phyloP scores from a whole-genome alignment of 768 basidiomycete species.

The Mycena vulgaris region DNA sequence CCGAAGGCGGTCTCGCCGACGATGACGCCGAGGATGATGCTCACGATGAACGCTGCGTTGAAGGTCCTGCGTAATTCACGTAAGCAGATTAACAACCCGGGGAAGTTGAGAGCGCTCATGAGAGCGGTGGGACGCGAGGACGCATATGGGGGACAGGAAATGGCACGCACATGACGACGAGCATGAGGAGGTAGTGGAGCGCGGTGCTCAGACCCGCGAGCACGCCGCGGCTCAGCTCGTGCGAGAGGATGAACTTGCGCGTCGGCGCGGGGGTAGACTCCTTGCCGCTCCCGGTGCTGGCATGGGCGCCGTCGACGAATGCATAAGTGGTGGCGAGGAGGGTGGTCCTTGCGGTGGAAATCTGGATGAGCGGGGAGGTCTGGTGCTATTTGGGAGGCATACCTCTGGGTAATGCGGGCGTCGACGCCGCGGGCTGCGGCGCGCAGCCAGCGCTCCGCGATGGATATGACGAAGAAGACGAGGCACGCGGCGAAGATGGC shows the following conservation, averaged over 20 bases:
- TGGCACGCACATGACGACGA: conserved; percentile 40
- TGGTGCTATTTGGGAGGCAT: not conserved
- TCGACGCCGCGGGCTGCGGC: conserved; percentile 23
- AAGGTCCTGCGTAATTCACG: conserved; percentile 39
- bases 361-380: too few relatives aligned
- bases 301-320: not conserved
- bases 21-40: conserved; percentile 37
- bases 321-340: conserved; percentile 7
- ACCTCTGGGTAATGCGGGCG: conserved; percentile 14
- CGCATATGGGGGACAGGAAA: not conserved
- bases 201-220: conserved; percentile 34
- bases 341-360: too few relatives aligned
- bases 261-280: not conserved
- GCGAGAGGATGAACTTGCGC: conserved; percentile 39
- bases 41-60: conserved; percentile 39
- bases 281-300: not conserved
- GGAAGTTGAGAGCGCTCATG: too few relatives aligned
- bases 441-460: conserved; percentile 79
- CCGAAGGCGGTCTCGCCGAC: conserved; percentile 40
- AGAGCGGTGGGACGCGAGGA: not conserved
- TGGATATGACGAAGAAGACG: conserved; percentile 74
- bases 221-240: conserved; percentile 36
- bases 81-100: too few relatives aligned
- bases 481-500: conserved; percentile 85
- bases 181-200: conserved; percentile 42